A percentile compares a stretch with the other conserved stretches of the same genome.
phyloP scores from a whole-genome alignment of 2,329 filamentous ascomycete species.

The Purpureocillium takamizusanense region DNA sequence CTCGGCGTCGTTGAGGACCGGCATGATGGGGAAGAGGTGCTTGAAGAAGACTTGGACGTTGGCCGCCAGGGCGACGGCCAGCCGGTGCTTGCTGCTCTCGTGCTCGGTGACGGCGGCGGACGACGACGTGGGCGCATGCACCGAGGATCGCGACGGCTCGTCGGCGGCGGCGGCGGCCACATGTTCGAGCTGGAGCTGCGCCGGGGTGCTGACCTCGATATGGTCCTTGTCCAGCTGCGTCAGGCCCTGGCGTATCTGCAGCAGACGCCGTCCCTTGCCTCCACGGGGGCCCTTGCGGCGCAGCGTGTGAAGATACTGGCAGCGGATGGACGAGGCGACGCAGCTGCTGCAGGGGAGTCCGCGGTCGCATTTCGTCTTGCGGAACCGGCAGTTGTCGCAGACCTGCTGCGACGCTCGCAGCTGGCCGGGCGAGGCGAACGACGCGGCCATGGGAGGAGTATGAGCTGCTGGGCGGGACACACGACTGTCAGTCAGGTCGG shows the following conservation, averaged over 20 bases:
- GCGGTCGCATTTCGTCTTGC: conserved; percentile 24
- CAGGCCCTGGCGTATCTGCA: conserved; percentile 18
- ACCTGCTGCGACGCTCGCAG: conserved; percentile 9
- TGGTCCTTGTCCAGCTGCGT: conserved; percentile 6
- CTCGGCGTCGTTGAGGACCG: conserved; percentile 17
- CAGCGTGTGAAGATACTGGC: conserved; percentile 19
- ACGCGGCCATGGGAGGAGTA: too few species aligned
- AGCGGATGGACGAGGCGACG: conserved; percentile 14
- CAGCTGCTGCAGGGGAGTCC: conserved; percentile 19
- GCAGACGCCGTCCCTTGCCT: conserved; percentile 17
- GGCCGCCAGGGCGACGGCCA: conserved; percentile 13
- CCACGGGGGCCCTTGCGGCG: conserved; percentile 18
- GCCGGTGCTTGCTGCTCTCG: conserved; percentile 8
- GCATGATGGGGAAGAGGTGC: conserved; percentile 23
- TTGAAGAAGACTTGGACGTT: conserved; percentile 19
- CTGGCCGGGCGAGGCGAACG: too few species aligned
- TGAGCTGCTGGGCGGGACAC: too few species aligned
- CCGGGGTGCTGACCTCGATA: conserved; percentile 13
- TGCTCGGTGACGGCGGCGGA: background rate
- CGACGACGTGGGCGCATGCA: too few species aligned
- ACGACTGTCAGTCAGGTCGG: too few species aligned
- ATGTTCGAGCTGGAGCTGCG: conserved; percentile 4
- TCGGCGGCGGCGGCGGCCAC: background rate
- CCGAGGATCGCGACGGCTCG: too few species aligned
- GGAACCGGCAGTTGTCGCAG: conserved; percentile 20